phyloP scores from a whole-genome alignment of 177 flowering plant species.

The Vitis hybrid region DNA sequence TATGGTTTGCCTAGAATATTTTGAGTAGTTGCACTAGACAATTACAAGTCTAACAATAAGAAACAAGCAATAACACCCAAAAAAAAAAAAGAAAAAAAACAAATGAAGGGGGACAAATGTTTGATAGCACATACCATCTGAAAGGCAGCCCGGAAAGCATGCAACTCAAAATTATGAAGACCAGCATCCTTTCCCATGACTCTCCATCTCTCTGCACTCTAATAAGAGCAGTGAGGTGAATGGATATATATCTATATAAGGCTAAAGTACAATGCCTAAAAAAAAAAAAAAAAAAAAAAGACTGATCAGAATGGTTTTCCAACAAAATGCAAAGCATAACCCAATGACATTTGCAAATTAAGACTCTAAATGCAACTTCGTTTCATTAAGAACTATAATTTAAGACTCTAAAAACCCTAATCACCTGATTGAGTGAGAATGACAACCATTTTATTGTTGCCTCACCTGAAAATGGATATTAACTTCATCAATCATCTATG shows the following conservation, averaged over 20 bases:
- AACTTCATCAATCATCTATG: too few species aligned
- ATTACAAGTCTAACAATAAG: neutral
- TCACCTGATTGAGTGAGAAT: too few species aligned
- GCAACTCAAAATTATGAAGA: constrained; percentile 78
- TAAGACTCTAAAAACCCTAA: too few species aligned
- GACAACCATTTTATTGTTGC: too few species aligned
- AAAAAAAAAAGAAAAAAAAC: neutral
- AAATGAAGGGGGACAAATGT: neutral
- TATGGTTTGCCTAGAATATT: neutral
- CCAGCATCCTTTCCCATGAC: constrained; percentile 53
- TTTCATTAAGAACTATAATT: too few species aligned
- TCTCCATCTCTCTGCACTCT: constrained; percentile 97
- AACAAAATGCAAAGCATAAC: too few species aligned
- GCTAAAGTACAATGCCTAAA: too few species aligned
- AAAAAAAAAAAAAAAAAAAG: too few species aligned
- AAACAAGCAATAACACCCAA: neutral
- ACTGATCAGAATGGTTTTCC: too few species aligned
- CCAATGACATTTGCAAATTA: too few species aligned
- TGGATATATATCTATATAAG: neutral
- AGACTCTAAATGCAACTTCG: too few species aligned
- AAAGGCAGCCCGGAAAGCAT: constrained; percentile 88
- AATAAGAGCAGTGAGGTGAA: constrained; percentile 7
- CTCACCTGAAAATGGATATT: too few species aligned
- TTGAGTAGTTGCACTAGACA: neutral
- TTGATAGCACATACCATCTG: constrained; percentile 54